Base-by-base conservation (phyloP, 768 basidiomycete species). In the Lactarius tabidus region DNA sequence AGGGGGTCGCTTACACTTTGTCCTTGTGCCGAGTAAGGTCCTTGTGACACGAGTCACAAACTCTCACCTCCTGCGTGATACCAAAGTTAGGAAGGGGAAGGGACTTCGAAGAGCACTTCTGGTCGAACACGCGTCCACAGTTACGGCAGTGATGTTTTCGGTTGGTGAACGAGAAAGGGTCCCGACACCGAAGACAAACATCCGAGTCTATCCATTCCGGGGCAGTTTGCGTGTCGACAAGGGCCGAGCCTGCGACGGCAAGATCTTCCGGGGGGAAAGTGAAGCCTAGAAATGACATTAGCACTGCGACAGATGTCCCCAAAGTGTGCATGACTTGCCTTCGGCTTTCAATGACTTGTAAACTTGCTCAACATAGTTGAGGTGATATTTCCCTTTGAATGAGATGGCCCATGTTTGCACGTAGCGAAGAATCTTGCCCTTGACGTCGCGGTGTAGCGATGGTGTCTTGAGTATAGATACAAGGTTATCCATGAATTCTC, bases 181-280 rank as follows among this genome's bases (percentile, higher is more conserved):
- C 88, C 20, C 97, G 85, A 75, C 97, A 99, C 23, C 94, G 86
- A 64, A 96, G 84, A 74, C 97, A 99, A 18, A 95, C 85, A 54
- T 97, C 93, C 0, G 94, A 94, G 74, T 98, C 96, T 52, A 93
- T 90, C 97, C 97, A 99, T 73, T 96, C 92, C 2, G 97, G 97
- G 0, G 97, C 91, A 0, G 89, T 92, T 71, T 89, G 84, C 0
- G 94, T 94, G 72, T 94, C 91, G 6, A 93, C 90, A 90, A 95
- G 93, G 15, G 88, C 91, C 26, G 91, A 85, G 59, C 84, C 89
- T 12, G 88, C 84, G 17, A 84, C 73, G 2, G 84, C 80, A 38
- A 82, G 78, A 71, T 94, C 91, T 71, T 87, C 87, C 0, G 91
- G 90, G 38, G 94, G 95, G 75, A 94, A 96, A 60, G 81, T 85